Conservation (phyloP, 345 rosid species). For the Aethionema arabicum region DNA sequence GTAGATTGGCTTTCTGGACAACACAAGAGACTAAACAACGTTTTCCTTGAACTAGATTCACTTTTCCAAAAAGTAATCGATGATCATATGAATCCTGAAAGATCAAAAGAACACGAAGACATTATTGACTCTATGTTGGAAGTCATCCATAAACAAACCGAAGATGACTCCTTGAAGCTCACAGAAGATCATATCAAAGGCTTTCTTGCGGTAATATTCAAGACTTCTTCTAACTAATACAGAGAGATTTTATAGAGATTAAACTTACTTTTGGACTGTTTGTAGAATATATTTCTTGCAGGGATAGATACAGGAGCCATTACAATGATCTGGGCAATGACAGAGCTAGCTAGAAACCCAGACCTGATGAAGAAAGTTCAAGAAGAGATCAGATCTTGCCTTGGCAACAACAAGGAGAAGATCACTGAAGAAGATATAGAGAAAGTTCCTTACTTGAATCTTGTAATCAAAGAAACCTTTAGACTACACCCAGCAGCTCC, state of each 20-base stretch:
- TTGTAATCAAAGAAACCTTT: slow-evolving; percentile 52
- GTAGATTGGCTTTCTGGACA: slow-evolving; percentile 38
- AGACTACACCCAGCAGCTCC: slow-evolving; percentile 58
- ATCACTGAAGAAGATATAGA: slow-evolving; percentile 38
- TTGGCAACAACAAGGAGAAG: slow-evolving; percentile 27
- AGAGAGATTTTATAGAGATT: neutral
- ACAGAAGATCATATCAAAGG: slow-evolving; percentile 48
- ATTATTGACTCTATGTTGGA: slow-evolving; percentile 38
- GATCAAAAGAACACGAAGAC: slow-evolving; percentile 13
- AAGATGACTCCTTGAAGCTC: slow-evolving; percentile 29
- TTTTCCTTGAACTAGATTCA: slow-evolving; percentile 29
- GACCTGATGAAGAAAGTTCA: slow-evolving; percentile 43
- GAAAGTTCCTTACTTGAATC: slow-evolving; percentile 42
- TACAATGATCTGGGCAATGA: slow-evolving; percentile 50
- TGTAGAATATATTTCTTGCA: slow-evolving; percentile 41
- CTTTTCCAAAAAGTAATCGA: slow-evolving; percentile 36
- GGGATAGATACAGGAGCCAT: slow-evolving; percentile 46
- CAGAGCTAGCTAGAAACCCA: slow-evolving; percentile 37
- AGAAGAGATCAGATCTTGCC: slow-evolving; percentile 30
- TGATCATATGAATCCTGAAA: slow-evolving; percentile 40
- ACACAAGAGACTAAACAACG: slow-evolving; percentile 34
- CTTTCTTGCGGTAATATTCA: slow-evolving; percentile 43
- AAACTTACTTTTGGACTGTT: neutral
- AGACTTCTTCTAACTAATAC: neutral
- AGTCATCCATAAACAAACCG: slow-evolving; percentile 5